A percentile compares a stretch with the other conserved stretches of the same genome.
Evolutionary conservation across 257 asterid genomes (phyloP).

Genomic region (Ballota nigra): DNA sequence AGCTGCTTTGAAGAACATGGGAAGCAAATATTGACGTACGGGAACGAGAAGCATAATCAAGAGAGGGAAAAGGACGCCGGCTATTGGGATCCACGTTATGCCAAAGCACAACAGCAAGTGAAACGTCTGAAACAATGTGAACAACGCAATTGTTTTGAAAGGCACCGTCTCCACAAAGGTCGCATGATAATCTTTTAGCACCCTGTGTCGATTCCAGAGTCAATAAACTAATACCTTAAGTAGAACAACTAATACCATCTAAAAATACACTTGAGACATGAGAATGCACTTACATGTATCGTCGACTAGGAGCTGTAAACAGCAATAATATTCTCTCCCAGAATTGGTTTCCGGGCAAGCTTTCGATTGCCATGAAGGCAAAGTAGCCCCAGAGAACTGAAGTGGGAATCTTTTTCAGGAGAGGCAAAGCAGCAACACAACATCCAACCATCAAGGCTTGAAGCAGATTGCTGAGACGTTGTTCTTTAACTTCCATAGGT

Average conservation of each 20-base stretch:
- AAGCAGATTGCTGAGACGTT: constrained; percentile 88
- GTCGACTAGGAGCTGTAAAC: constrained; percentile 87
- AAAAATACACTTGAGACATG: no score
- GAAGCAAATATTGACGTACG: constrained; percentile 80
- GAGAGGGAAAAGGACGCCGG: constrained; percentile 91
- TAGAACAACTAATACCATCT: no score
- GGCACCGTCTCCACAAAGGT: constrained; percentile 93
- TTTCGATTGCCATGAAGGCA: constrained; percentile 99
- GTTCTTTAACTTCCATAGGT: constrained; percentile 95
- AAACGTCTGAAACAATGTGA: constrained; percentile 83
- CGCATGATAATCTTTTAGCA: constrained; percentile 75
- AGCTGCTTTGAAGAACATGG: constrained; percentile 80
- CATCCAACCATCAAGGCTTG: constrained; percentile 79
- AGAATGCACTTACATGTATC: constrained; percentile 62
- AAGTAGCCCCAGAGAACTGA: constrained; percentile 99
- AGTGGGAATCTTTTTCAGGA: constrained; percentile 82
- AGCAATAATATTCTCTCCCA: constrained; percentile 95
- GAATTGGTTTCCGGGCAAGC: constrained; percentile 96
- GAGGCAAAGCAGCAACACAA: constrained; percentile 94
- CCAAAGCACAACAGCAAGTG: constrained; percentile 92
- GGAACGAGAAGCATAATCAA: constrained; percentile 95
- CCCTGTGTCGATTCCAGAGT: constrained; percentile 42
- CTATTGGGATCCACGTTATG: constrained; percentile 92
- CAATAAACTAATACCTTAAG: neutral
- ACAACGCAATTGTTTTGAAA: constrained; percentile 74